Evolutionary conservation across 2,329 filamentous ascomycete genomes (phyloP), one percentile per base, ranked within the genome.

Genomic region (Monosporascus sp.): DNA sequence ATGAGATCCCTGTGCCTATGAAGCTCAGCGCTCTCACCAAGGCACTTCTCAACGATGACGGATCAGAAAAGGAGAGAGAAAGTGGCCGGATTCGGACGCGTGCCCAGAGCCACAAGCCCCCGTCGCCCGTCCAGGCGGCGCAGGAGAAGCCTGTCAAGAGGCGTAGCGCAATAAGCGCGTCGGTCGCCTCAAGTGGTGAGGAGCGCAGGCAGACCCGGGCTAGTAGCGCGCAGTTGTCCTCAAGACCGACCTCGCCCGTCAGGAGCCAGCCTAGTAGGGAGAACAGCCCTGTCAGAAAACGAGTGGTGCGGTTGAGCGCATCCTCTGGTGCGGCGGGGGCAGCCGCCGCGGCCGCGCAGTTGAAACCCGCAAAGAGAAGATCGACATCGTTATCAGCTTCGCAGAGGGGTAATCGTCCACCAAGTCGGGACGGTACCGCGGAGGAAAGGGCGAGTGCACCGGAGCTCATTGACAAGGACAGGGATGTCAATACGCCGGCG

Each of bases 21-120:
- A 95, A 94, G 74, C 88, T 97, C 68, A 97, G 91, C 68, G 91
- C 92, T 63, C 82, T 94, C 60, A 96, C 93, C 48, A 93, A 94
- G 67, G 92, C 90, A 20, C 77, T 97, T 17, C 78, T 97, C 24
- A 82, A 83, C 53, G 83, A 86, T 55, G 81, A 81, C 44, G 75
- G 77, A 3, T 78, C 82, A 8, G 75, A 76, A 57, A 68, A 63
- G 48, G 75, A 77, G 51, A 72, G 75, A 39, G 69, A 64, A 66
- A 56, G 61, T 52, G 56, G 58, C 39, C 64, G 65, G 48, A 24
- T 80, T 80, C 31, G 75, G 73, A 65, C 72, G 61, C 58, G 76
- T 75, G 56, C 73, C 73, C 53, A 75, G 75, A 54, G 67, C 58
- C 70, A 69, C 25, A 68, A 70, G 14, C 65, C 72, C 2, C 65